Base-by-base conservation (phyloP, 495 filamentous ascomycete species). In the Aspergillus saccharolyticus region DNA sequence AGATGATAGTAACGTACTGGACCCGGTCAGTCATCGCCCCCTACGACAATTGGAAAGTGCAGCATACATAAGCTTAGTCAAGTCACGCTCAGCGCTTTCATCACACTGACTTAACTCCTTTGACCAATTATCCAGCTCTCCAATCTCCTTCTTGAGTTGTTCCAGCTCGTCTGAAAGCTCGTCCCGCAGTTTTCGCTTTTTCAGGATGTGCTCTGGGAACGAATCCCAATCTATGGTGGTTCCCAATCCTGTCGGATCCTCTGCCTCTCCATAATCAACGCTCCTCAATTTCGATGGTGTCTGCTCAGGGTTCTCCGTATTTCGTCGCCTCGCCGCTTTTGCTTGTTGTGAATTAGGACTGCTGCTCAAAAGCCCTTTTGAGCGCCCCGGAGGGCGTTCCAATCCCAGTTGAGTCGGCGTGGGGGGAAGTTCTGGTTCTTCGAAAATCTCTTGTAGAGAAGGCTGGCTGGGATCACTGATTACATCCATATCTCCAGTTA, bases 371-470 rank as follows among this genome's bases (percentile, higher is more conserved):
- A 73, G 57, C 12, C 69, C 70, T 58, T 58, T 70, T 1, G 66
- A 64, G 42, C 72, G 72, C 45, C 70, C 70, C 1, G 69, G 71
- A 6, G 70, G 73, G 43, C 66, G 69, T 56, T 78, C 80, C 53
- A 86, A 70, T 3, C 83, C 83, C 42, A 78, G 62, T 55, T 86
- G 79, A 28, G 82, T 83, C 18, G 86, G 86, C 4, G 87, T 90
- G 10, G 85, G 85, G 9, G 87, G 88, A 20, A 91, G 74, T 39
- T 88, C 85, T 9, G 85, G 87, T 60, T 91, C 87, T 17, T 76
- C 73, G 21, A 73, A 54, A 14, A 71, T 76, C 0, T 74, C 74
- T 4, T 66, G 67, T 44, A 73, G 65, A 8, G 75, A 70, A 20
- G 69, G 70, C 46, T 48, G 51, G 19, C 62, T 66, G 9, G 65